These are phyloP conservation scores for Echites panduratus DNA, from an alignment of 257 asterid genomes.

Conservation along the genomic window DNA sequence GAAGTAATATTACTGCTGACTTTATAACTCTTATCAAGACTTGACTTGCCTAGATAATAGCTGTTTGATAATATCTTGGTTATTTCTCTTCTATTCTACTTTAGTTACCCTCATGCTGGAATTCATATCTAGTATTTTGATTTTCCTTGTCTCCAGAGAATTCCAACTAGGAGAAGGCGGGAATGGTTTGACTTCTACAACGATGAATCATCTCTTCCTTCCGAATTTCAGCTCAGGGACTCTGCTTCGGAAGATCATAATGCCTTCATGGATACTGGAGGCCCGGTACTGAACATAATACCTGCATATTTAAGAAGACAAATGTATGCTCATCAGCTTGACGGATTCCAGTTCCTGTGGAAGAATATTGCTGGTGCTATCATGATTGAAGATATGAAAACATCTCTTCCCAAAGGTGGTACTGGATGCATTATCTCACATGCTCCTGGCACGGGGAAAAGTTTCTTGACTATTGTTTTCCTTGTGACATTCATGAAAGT, in stretches of 20 bases:
- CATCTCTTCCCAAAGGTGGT: conserved; percentile 26
- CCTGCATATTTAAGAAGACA: conserved; percentile 22
- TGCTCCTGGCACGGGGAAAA: conserved; percentile 59
- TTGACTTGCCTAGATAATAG: not conserved
- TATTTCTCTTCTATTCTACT: not conserved
- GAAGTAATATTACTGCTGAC: not conserved
- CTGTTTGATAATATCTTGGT: not conserved
- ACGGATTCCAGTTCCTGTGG: conserved; percentile 65
- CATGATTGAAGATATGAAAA: conserved; percentile 31
- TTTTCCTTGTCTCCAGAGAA: conserved; percentile 1
- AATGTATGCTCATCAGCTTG: conserved; percentile 56
- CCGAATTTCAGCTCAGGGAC: conserved; percentile 13
- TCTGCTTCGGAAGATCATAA: not conserved
- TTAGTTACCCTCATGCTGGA: not conserved
- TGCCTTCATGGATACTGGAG: not conserved
- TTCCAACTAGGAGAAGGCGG: conserved; percentile 12
- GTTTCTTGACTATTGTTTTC: conserved; percentile 57
- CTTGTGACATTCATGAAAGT: conserved; percentile 49
- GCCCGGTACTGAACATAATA: conserved; percentile 53
- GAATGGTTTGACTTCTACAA: not conserved
- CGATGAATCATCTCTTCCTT: not conserved
- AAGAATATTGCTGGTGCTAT: conserved; percentile 55
- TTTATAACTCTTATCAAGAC: not conserved
- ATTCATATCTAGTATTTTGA: not conserved
- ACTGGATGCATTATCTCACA: conserved; percentile 42